Base-by-base conservation (phyloP, 225 moss, liverwort and hornwort genomes). In the Polytrichum formosum region DNA sequence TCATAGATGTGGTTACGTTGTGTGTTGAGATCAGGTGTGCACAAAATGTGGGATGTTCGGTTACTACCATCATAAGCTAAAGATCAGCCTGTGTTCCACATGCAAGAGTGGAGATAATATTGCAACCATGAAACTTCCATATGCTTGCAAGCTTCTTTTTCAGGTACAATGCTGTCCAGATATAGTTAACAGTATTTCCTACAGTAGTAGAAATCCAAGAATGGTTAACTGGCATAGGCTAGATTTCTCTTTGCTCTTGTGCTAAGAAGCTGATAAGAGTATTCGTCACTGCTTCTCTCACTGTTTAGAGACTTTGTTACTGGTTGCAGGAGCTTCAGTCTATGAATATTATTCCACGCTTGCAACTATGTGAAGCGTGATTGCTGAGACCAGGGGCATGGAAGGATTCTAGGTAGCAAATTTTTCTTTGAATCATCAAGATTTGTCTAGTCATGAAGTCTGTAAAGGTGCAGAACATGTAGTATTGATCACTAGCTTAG, bases 61-160 rank as follows among this genome's bases (percentile, higher is more conserved):
- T 53, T 88, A 94, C 70, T 98, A 91, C 70, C 90, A 98, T 55
- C 92, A 97, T 73, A 91, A 77, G 73, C 75, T 94, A 55, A 94
- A 92, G 80, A 86, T 88, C 61, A 87, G 85, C 72, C 83, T 88
- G 71, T 98, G 97, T 76, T 85, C 94, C 55, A 81, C 81, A 25
- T 94, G 97, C 76, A 98, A 94, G 76, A 92, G 82, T 65, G 97
- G 97, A 31, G 90, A 94, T 29, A 90, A 79, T 25, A 90, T 94
- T 69, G 97, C 94, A 66, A 98, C 94, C 17, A 94, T 98, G 97
- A 98, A 98, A 80, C 97, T 98, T 82, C 97, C 97, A 5, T 98
- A 98, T 67, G 97, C 97, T 60, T 98, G 97, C 90, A 98, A 98
- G 80, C 97, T 98, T 81, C 78, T 94, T 31, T 98, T 98, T 76